Conservation (phyloP, 352 stramenopile genomes). For the Globisporangium perplexum region DNA sequence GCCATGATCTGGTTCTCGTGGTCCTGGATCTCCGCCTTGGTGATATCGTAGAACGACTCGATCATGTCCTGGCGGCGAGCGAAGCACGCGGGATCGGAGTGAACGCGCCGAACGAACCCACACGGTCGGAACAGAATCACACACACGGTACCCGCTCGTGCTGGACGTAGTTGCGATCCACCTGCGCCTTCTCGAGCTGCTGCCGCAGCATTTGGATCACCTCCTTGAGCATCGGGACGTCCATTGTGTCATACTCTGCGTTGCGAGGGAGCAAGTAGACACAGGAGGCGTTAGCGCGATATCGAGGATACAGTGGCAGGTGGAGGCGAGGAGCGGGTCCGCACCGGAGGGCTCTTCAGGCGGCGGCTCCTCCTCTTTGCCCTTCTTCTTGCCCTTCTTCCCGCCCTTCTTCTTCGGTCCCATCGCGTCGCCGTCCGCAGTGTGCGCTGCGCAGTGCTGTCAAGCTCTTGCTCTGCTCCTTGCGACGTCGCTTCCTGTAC, state of each 20-base stretch:
- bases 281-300: neutral
- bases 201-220: conserved; percentile 91
- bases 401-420: conserved; percentile 69
- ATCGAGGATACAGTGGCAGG: neutral
- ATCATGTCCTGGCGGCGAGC: conserved; percentile 81
- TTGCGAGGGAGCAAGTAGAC: too few species aligned
- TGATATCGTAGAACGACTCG: conserved; percentile 94
- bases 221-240: conserved; percentile 91
- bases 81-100: too few species aligned
- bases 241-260: conserved; percentile 91
- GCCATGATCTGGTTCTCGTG: conserved; percentile 88
- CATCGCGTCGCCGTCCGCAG: conserved; percentile 19
- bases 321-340: neutral
- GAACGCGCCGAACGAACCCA: too few species aligned
- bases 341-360: conserved; percentile 70
- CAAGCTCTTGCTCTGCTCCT: too few species aligned
- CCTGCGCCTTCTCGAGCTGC: conserved; percentile 87
- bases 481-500: neutral
- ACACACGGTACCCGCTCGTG: conserved; percentile 68
- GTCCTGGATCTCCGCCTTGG: conserved; percentile 89
- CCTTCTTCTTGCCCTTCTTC: conserved; percentile 62
- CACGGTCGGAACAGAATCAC: neutral
- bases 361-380: conserved; percentile 56
- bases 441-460: neutral
- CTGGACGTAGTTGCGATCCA: conserved; percentile 94